Evolutionary conservation across 2,329 filamentous ascomycete genomes (phyloP), one percentile per base, ranked within the genome.

Genomic region (Scedosporium dehoogii): DNA sequence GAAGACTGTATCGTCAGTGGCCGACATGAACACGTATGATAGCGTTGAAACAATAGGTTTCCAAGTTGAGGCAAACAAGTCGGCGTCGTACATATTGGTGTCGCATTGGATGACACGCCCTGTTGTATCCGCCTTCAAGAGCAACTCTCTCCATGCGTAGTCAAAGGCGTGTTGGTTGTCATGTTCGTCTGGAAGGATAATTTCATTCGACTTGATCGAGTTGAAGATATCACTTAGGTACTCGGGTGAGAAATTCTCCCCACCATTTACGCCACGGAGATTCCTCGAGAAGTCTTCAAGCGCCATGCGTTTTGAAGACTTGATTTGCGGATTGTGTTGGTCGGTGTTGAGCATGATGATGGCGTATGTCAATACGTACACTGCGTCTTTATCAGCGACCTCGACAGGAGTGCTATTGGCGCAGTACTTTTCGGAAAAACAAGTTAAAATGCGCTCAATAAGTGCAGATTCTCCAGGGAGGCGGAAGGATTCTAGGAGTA

Each of bases 261-360:
- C 90, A 27, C 83, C 86, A 69, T 99, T 99, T 41, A 94, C 89
- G 10, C 93, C 93, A 48, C 92, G 85, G n/a, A 99, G 76, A 71
- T 99, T 97, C 66, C 85, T 87, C 0, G 90, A 82, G 72, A 99
- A 99, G 68, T 93, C 89, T 62, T 85, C 81, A 51, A 87, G 81
- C 1, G 86, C 86, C 94, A 99, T 99, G 48, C 93, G 90, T 70
- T 89, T 90, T 68, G 86, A 79, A 1, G 81, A 75, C 68, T 85
- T 92, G 65, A 97, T 75, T 68, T 97, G 97, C 0, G 92, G 92
- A 70, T 96, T 99, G 73, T 97, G 94, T 69, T 96, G 89, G 71
- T 99, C 94, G 1, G 93, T 97, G 71, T 99, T 99, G 63, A 99
- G 79, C 85, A 99, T 92, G 73, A 99, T 96, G 69, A 97, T 96